Conservation (phyloP, 257 asterid species). For the Solanum paucissectum region DNA sequence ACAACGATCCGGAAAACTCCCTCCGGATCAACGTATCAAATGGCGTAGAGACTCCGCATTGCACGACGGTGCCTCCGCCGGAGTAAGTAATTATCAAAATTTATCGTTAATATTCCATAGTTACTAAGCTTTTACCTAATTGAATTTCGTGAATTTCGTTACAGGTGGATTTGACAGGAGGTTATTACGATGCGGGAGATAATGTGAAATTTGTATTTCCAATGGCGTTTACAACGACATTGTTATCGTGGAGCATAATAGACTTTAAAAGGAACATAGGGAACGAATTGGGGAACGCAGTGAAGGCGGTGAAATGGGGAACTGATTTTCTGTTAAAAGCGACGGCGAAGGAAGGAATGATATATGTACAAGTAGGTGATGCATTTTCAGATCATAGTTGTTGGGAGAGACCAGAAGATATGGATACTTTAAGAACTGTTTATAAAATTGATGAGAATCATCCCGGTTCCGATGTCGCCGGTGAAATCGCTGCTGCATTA, state of each 20-base stretch:
- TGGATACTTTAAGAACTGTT: slow-evolving; percentile 64
- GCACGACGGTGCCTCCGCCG: slow-evolving; percentile 69
- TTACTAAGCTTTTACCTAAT: no score
- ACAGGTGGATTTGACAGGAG: slow-evolving; percentile 73
- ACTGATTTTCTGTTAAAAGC: slow-evolving; percentile 78
- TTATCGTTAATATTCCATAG: no score
- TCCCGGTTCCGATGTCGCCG: slow-evolving; percentile 91
- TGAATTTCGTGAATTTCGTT: background rate
- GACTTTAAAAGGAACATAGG: slow-evolving; percentile 66
- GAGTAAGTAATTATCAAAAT: slow-evolving; percentile 18
- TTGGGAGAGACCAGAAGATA: slow-evolving; percentile 91
- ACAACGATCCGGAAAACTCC: slow-evolving; percentile 85
- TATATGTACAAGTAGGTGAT: slow-evolving; percentile 77
- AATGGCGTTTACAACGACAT: slow-evolving; percentile 72
- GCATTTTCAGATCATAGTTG: slow-evolving; percentile 76
- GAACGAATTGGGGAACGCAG: slow-evolving; percentile 47
- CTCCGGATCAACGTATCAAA: slow-evolving; percentile 63
- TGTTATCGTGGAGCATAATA: slow-evolving; percentile 74
- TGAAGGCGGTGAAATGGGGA: slow-evolving; percentile 64
- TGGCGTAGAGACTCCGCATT: slow-evolving; percentile 84
- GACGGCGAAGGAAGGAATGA: slow-evolving; percentile 54
- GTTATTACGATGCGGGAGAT: slow-evolving; percentile 94
- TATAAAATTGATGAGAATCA: slow-evolving; percentile 48
- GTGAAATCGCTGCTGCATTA: slow-evolving; percentile 84
- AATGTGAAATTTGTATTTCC: slow-evolving; percentile 79